Evolutionary conservation across 768 basidiomycete species (phyloP), one percentile per base, ranked within the genome.

Genomic region (Infundibulicybe gibba): DNA sequence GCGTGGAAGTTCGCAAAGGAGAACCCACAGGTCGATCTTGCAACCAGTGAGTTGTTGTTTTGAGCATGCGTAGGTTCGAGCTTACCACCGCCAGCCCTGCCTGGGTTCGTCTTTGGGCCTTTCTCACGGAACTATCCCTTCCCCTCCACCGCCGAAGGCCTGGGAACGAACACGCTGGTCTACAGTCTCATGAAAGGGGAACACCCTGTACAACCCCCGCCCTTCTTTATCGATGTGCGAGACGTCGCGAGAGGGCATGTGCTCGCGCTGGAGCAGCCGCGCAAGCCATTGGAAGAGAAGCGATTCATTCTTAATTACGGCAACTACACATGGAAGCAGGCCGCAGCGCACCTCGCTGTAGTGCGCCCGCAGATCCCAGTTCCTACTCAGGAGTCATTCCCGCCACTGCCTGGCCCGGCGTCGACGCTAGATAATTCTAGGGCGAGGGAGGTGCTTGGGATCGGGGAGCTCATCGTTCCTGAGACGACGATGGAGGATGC

Each of bases 1-100:
- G 60, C 68, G 6, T 75, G 74, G 72, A 59, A 69, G 9, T 72
- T 72, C 42, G 72, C 64, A 5, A 53, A 56, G 33, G 54, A 63
- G 20, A 66, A 75, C 48, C 65, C 70, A n/a, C 47, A 68, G 12
- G 54, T 73, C 32, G 66, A 69, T 32, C 45, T 74, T 41, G 61
- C 66, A 10, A 68, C 70, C 10, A 57, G 73, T 75, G 40, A 48
- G 70, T 57, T 14, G 14, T 25, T 25, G 25, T 25, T 25, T 25
- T 4, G 25, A 25, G 25, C 25, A 25, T 25, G 3, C 25, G 8
- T 25, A 25, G 3, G 4, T 25, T 8, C 25, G 8, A 3, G 25
- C 31, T 30, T 38, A 39, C n/a, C 32, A 30, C 21, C 35, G 10
- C 25, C 10, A 68, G 67, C 71, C 34, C 63, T 68, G 20, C 70